These are phyloP conservation scores for Sclerotinia sclerotiorum DNA, from an alignment of 2,329 filamentous ascomycete species.

Conservation along the genomic window DNA sequence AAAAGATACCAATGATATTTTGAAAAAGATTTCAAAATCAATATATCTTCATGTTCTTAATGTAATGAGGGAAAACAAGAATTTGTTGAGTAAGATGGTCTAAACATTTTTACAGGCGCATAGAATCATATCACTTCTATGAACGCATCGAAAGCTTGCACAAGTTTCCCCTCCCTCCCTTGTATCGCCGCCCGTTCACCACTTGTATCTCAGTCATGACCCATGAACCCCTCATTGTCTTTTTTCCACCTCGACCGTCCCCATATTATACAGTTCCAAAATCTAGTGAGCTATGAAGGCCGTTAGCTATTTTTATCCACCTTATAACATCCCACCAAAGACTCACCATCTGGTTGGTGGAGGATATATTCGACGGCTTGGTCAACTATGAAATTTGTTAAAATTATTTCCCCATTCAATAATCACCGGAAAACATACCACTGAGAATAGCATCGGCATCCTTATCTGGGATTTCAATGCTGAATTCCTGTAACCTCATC, in stretches of 20 bases:
- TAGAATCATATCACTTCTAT: slow-evolving; percentile 37
- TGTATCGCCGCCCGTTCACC: slow-evolving; percentile 20
- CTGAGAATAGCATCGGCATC: slow-evolving; percentile 75
- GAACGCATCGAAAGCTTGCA: slow-evolving; percentile 36
- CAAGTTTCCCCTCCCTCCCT: slow-evolving; percentile 30
- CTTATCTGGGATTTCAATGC: slow-evolving; percentile 80
- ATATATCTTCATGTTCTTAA: slow-evolving; percentile 12
- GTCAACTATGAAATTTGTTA: slow-evolving; percentile 54
- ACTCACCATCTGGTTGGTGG: slow-evolving; percentile 71
- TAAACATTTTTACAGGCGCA: slow-evolving; percentile 42
- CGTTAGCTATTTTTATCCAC: background rate
- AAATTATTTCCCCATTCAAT: background rate
- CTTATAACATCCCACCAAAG: background rate
- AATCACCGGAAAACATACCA: slow-evolving; percentile 52
- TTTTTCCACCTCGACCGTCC: slow-evolving; percentile 19
- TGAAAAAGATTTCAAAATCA: slow-evolving; percentile 1
- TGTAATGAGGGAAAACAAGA: slow-evolving; percentile 20
- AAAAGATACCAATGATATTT: background rate
- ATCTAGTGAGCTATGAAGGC: slow-evolving; percentile 39
- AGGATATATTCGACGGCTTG: slow-evolving; percentile 76
- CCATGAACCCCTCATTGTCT: slow-evolving; percentile 26
- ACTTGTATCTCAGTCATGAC: slow-evolving; percentile 26
- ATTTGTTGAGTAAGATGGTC: slow-evolving; percentile 38
- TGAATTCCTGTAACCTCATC: slow-evolving; percentile 52
- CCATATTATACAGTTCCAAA: slow-evolving; percentile 37